Conservation (phyloP, 495 filamentous ascomycete species). For the Penicillium soppii region DNA sequence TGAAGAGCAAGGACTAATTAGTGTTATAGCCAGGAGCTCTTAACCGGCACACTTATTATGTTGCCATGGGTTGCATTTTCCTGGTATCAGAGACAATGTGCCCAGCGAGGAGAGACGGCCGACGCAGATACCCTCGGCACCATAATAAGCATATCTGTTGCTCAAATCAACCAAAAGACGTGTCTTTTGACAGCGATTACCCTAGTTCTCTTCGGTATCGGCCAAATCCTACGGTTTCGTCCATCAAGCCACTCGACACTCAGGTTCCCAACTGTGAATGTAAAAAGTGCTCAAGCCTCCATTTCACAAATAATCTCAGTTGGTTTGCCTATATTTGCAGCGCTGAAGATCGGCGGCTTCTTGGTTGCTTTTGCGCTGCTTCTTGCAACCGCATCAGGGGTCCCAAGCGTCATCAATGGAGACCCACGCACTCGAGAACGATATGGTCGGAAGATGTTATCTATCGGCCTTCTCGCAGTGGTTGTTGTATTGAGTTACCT, state of each 20-base stretch:
- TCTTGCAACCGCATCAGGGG: conserved; percentile 41
- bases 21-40: conserved; percentile 28
- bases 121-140: conserved; percentile 4
- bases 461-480: conserved; percentile 25
- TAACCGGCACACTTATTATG: conserved; percentile 31
- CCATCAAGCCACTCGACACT: conserved; percentile 3
- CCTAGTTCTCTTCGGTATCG: conserved; percentile 30
- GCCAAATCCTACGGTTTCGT: conserved; percentile 19
- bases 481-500: conserved; percentile 30
- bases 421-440: conserved; percentile 13
- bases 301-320: conserved; percentile 35
- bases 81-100: conserved; percentile 38
- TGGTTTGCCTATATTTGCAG: conserved; percentile 56
- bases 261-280: conserved; percentile 19
- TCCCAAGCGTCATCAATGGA: conserved; percentile 28
- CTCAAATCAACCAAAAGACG: conserved; percentile 16
- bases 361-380: conserved; percentile 51
- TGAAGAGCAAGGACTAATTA: conserved; percentile 12
- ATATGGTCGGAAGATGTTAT: conserved; percentile 31
- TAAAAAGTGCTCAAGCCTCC: conserved; percentile 11
- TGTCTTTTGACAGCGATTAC: conserved; percentile 24
- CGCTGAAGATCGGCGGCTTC: conserved; percentile 55
- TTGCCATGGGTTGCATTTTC: conserved; percentile 44
- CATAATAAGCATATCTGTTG: background rate
- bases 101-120: conserved; percentile 3